Base-by-base conservation (phyloP, 1,139 yeast genomes). In the Eremothecium sinecaudum region DNA sequence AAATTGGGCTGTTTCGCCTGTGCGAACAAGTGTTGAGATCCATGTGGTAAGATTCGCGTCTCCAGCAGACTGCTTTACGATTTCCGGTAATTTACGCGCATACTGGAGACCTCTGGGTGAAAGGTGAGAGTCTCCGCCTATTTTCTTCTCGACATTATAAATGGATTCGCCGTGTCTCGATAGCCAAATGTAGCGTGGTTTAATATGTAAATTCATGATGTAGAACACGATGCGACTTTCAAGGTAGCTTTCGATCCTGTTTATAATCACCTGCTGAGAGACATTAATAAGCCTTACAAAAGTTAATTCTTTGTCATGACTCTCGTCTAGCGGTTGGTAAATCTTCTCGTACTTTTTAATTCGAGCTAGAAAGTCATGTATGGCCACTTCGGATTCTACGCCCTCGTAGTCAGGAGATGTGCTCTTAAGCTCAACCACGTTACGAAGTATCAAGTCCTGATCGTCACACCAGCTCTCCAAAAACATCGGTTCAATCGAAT, bases 161-260 rank as follows among this genome's bases (percentile, higher is more conserved):
- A 77, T 79, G 2, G 94, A 80, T 62, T 90, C 98, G 21, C 98
- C 98, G 51, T 90, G 98, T 47, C 98, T 73, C 32, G 94, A 82
- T 36, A 90, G 67, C 87, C 94, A 90, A 42, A 90, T 86, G 44
- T 79, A 72, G 47, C 97, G 71, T 21, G 95, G 94, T 56, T 83
- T 83, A 46, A 86, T 83, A 59, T 87, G 96, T 48, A 90, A 66
- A 52, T 90, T 90, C 95, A 90, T 87, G 31, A 90, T 84, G 56
- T 86, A 90, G 61, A 87, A 90, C 14, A 87, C 97, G 43, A 90
- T 87, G 46, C 97, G 73, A 41, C 93, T 79, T 58, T 90, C 94
- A 50, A 90, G 67, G 54, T 90, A 90, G 22, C 90, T 76, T 56
- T 83, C 87, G 46, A 90, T 86, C 44, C 77, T 70, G 61, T 90